Evolutionary conservation across 2,329 filamentous ascomycete species (phyloP).

Genomic region (Nemania sp.): DNA sequence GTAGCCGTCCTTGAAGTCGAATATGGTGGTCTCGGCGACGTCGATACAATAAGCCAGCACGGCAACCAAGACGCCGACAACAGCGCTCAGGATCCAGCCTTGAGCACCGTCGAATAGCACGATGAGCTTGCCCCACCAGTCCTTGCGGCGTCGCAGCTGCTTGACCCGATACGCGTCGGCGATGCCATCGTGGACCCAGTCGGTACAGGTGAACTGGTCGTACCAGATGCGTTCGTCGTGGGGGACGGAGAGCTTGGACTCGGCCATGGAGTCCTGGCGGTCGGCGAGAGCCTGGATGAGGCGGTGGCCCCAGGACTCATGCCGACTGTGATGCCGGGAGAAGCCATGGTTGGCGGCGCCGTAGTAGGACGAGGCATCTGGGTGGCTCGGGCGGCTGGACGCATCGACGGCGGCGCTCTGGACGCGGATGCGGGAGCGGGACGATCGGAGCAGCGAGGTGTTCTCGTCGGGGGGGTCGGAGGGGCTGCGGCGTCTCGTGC

Average conservation of each 20-base stretch:
- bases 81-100: constrained; percentile 90
- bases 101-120: constrained; percentile 84
- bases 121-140: constrained; percentile 77
- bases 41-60: constrained; percentile 87
- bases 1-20: constrained; percentile 90
- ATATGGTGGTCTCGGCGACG: constrained; percentile 81
- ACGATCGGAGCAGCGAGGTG: constrained; percentile 48
- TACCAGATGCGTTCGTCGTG: constrained; percentile 94
- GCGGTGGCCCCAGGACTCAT: constrained; percentile 63
- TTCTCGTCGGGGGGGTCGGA: constrained; percentile 48
- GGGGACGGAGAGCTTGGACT: constrained; percentile 68
- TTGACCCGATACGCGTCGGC: constrained; percentile 91
- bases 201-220: constrained; percentile 95
- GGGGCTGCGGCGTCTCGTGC: constrained; percentile 32
- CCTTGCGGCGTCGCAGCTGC: constrained; percentile 77
- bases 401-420: constrained; percentile 39
- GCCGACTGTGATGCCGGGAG: constrained; percentile 59
- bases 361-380: neutral
- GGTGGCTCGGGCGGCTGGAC: constrained; percentile 31
- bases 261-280: constrained; percentile 60
- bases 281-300: constrained; percentile 65
- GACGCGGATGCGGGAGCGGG: constrained; percentile 50
- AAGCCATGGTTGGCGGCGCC: constrained; percentile 32
- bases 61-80: constrained; percentile 87
- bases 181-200: constrained; percentile 98